These are phyloP conservation scores for Saccharum hybrid DNA, from an alignment of 202 grass and related monocot species.

Conservation along the genomic window DNA sequence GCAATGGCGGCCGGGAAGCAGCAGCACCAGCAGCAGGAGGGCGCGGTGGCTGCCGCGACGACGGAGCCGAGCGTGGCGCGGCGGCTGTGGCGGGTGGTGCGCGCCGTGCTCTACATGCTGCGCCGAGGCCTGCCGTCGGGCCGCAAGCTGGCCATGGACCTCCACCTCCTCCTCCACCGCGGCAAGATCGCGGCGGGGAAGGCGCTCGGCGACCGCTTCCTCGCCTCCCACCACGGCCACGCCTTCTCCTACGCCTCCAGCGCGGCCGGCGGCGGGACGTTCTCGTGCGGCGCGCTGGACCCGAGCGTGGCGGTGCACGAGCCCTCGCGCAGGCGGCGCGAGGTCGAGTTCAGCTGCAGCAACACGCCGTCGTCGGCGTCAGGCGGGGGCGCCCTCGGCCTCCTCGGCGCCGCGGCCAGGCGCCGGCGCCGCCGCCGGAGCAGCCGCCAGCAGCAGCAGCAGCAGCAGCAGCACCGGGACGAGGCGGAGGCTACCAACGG, in stretches of 20 bases:
- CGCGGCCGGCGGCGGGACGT: background rate
- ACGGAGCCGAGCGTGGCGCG: slow-evolving; percentile 49
- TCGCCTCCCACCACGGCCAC: slow-evolving; percentile 47
- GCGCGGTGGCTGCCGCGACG: background rate
- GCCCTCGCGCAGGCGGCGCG: slow-evolving; percentile 37
- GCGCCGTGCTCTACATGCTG: slow-evolving; percentile 86
- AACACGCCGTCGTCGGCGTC: slow-evolving; percentile 61
- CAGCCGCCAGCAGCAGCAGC: background rate
- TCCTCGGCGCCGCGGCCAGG: slow-evolving; percentile 18
- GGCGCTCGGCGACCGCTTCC: slow-evolving; percentile 63
- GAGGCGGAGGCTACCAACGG: background rate
- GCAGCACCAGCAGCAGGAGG: background rate
- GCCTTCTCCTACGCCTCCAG: background rate
- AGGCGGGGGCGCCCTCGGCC: background rate
- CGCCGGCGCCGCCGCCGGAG: slow-evolving; percentile 13
- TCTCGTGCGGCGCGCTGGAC: slow-evolving; percentile 61
- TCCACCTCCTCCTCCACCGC: slow-evolving; percentile 70
- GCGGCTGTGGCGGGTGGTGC: slow-evolving; percentile 68
- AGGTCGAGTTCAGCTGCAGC: slow-evolving; percentile 94
- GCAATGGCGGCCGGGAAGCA: slow-evolving; percentile 3
- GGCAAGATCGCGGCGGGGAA: slow-evolving; percentile 76
- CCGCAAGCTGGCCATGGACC: slow-evolving; percentile 74
- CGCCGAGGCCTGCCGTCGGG: slow-evolving; percentile 60
- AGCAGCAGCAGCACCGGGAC: background rate
- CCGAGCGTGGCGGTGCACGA: slow-evolving; percentile 48